These are phyloP conservation scores for Aspergillus fischeri DNA, from an alignment of 2,329 filamentous ascomycete genomes.

Conservation along the genomic window DNA sequence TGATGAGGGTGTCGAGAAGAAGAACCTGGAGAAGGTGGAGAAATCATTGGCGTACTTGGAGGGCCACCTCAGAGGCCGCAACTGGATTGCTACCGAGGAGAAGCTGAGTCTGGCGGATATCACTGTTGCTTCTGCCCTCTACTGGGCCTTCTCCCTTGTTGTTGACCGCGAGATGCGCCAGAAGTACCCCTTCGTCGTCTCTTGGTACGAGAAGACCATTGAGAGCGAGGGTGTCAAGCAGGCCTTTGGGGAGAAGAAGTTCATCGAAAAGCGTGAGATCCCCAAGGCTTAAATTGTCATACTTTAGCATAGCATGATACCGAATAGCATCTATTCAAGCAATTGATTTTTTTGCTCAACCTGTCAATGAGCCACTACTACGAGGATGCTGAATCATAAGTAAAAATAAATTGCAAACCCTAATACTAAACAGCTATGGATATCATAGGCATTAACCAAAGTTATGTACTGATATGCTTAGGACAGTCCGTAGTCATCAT, in stretches of 20 bases:
- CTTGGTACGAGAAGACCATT: conserved; percentile 20
- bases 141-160: conserved; percentile 22
- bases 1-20: conserved; percentile 18
- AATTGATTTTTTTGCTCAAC: too few relatives aligned
- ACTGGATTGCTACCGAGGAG: conserved; percentile 18
- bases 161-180: conserved; percentile 25
- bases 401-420: neutral
- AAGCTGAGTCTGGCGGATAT: conserved; percentile 28
- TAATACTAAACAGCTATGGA: neutral
- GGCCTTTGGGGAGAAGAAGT: conserved; percentile 23
- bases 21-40: conserved; percentile 16
- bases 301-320: neutral
- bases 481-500: conserved; percentile 4
- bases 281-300: conserved; percentile 1
- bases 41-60: conserved; percentile 18
- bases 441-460: neutral
- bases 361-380: too few relatives aligned
- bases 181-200: conserved; percentile 19
- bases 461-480: neutral
- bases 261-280: conserved; percentile 20
- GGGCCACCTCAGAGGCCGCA: conserved; percentile 15
- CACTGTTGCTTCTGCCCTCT: conserved; percentile 18
- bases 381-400: neutral
- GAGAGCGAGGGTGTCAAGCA: conserved; percentile 10
- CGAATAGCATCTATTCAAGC: neutral